A percentile compares a stretch with the other conserved stretches of the same genome.
phyloP scores from a whole-genome alignment of 2,329 filamentous ascomycete genomes.

The Zymoseptoria ardabiliae region DNA sequence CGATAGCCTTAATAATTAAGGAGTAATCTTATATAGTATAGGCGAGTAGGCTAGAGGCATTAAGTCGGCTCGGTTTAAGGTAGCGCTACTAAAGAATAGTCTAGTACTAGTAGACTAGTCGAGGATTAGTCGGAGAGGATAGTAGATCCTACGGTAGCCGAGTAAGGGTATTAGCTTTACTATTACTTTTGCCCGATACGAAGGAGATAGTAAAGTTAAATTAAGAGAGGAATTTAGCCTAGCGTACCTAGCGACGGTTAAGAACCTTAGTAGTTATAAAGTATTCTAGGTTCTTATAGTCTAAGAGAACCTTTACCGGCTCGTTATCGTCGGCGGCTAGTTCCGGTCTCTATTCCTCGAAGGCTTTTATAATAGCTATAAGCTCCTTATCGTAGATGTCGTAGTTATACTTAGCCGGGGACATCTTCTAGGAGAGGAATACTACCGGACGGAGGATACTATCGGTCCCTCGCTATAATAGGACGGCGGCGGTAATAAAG shows the following conservation, averaged over 20 bases:
- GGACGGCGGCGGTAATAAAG: not conserved
- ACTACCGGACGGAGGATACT: not conserved
- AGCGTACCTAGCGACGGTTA: not conserved
- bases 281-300: conserved; percentile 1
- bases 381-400: not conserved
- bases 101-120: not conserved
- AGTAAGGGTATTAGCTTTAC: no score
- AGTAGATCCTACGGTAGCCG: no score
- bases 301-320: not conserved
- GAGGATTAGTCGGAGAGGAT: no score
- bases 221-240: not conserved
- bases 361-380: conserved; percentile 1
- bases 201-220: not conserved
- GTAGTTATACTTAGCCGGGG: not conserved
- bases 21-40: not conserved
- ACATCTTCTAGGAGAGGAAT: conserved; percentile 1
- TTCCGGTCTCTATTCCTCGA: conserved; percentile 1
- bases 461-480: not conserved
- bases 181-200: not conserved
- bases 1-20: no score
- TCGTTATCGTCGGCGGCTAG: not conserved
- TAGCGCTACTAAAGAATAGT: no score
- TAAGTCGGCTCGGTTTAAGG: no score
- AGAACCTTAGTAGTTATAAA: not conserved
- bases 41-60: not conserved